Evolutionary conservation across 2,329 filamentous ascomycete genomes (phyloP), one percentile per base, ranked within the genome.

Genomic region (Dothiorella sarmentorum): DNA sequence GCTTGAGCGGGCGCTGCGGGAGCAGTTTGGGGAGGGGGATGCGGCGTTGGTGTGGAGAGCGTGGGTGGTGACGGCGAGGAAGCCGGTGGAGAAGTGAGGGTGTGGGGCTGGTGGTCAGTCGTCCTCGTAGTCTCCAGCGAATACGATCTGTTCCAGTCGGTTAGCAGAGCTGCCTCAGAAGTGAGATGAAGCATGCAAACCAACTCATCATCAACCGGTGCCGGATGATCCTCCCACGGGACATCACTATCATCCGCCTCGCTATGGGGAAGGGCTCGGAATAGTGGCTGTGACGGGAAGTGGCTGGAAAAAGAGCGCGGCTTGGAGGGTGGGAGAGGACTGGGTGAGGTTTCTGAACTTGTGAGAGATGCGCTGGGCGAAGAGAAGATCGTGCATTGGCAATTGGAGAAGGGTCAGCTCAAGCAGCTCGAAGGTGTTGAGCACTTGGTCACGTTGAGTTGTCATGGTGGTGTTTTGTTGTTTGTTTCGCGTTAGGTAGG

Each of bases 21-120:
- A 52, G 44, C 26, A 26, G 20, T 44, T 37, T 20, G 59, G 59
- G 13, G 51, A 49, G 24, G 59, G 45, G 4, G 59, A 56, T 11
- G 17, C 40, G 7, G 17, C 17, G 37, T 17, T 58, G 31, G 31
- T 31, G 4, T 58, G 55, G 55, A 26, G 27, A 31, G 55, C 55
- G 31, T 47, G 42, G 55, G 27, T 37, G 11, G 26, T 58, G 10
- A 40, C 33, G 13, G 55, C 42, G 31, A 58, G 22, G 55, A 35
- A 37, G 18, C 18, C 53, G 29, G 11, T 7, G 20, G 53, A 33
- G 38, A 24, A 33, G 38, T 31, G 10, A 42, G 10, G 38, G 29
- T 31, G n/a, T 13, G 29, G 13, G 18, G 18, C 18, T 10, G 10
- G 18, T 22, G 29, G 29, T 31, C n/a, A n/a, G n/a, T n/a, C n/a